A percentile compares a stretch with the other conserved stretches of the same genome.
phyloP scores from a whole-genome alignment of 192 early-diverging fungal species.

The Endogone sp. region DNA sequence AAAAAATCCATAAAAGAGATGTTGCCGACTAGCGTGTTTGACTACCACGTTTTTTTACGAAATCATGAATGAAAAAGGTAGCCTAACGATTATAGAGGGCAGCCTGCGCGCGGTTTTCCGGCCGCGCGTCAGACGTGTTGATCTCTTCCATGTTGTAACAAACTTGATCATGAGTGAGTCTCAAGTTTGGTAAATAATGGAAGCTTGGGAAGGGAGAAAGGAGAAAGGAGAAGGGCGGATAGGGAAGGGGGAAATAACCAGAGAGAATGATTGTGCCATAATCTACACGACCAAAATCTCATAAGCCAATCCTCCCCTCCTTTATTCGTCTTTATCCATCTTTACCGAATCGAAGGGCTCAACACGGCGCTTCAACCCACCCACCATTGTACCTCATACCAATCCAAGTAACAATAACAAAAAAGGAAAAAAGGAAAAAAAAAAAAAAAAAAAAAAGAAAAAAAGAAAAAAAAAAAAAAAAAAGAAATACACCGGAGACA shows the following conservation, averaged over 20 bases:
- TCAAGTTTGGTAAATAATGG: not conserved
- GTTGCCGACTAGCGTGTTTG: too few relatives aligned
- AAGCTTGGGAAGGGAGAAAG: not conserved
- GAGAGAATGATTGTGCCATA: too few relatives aligned
- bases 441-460: conserved; percentile 9
- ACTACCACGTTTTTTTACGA: not conserved
- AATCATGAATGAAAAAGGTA: not conserved
- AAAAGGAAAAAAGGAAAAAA: not conserved
- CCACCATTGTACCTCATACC: conserved; percentile 1
- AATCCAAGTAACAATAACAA: not conserved
- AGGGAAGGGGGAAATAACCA: not conserved
- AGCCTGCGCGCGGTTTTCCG: not conserved
- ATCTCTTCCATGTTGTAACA: not conserved
- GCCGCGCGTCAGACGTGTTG: not conserved
- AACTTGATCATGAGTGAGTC: not conserved
- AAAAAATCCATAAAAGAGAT: too few relatives aligned
- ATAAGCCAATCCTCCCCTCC: too few relatives aligned
- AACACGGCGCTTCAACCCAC: too few relatives aligned
- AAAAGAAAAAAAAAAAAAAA: conserved; percentile 1
- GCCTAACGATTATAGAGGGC: not conserved
- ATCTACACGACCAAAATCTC: too few relatives aligned
- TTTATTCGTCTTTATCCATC: too few relatives aligned
- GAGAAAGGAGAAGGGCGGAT: conserved; percentile 4
- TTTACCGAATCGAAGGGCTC: too few relatives aligned
- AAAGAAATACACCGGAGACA: not conserved